phyloP scores from a whole-genome alignment of 2,329 filamentous ascomycete genomes.

The Pyricularia grisea region DNA sequence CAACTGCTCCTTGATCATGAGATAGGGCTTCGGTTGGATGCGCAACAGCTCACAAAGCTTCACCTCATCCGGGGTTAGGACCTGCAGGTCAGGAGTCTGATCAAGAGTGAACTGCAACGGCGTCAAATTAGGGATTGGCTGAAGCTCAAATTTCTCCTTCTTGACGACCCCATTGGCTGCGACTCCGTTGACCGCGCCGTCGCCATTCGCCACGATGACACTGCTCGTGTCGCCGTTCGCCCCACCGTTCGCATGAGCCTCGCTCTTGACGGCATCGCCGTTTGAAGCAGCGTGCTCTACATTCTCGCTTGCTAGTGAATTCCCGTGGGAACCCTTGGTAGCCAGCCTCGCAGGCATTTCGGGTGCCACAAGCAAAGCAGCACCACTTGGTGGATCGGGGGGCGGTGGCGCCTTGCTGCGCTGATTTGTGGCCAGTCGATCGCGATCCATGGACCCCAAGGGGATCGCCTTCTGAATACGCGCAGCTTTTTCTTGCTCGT shows the following conservation, averaged over 20 bases:
- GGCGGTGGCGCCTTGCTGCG: conserved; percentile 57
- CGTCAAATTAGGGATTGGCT: conserved; percentile 50
- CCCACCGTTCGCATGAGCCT: conserved; percentile 25
- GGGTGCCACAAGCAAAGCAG: conserved; percentile 67
- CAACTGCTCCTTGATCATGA: conserved; percentile 91
- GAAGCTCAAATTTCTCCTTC: conserved; percentile 42
- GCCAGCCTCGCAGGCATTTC: conserved; percentile 59
- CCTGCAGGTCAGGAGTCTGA: conserved; percentile 71
- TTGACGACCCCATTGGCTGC: conserved; percentile 24
- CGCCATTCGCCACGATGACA: conserved; percentile 15
- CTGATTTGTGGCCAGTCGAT: conserved; percentile 61
- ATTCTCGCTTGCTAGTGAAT: conserved; percentile 35
- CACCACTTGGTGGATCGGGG: conserved; percentile 64
- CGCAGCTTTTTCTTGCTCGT: conserved; percentile 76
- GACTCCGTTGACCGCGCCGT: not conserved
- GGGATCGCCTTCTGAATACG: conserved; percentile 62
- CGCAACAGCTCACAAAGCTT: conserved; percentile 79
- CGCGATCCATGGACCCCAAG: conserved; percentile 77
- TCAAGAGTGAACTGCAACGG: conserved; percentile 65
- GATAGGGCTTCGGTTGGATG: conserved; percentile 86
- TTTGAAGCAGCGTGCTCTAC: conserved; percentile 18
- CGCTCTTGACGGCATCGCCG: conserved; percentile 26
- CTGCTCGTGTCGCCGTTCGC: conserved; percentile 21
- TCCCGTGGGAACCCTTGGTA: conserved; percentile 33
- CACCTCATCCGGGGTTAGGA: conserved; percentile 74